phyloP scores from a whole-genome alignment of 169 alveolate genomes.

The Plasmodium ovale region DNA sequence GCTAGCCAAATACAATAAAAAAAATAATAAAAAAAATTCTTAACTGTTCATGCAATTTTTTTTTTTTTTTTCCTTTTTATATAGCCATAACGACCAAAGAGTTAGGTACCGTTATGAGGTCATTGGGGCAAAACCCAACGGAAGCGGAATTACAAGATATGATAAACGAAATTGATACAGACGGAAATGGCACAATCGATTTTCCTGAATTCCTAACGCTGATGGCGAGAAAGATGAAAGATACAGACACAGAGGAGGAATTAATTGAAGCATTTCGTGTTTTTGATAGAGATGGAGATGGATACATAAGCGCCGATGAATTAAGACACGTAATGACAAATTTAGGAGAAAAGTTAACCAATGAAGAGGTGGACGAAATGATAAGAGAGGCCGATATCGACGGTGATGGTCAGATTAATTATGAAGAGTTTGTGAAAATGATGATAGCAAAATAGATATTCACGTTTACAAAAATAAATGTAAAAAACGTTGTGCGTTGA shows the following conservation, averaged over 20 bases:
- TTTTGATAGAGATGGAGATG: conserved; percentile 98
- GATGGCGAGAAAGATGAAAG: conserved; percentile 99
- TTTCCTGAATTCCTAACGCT: conserved; percentile 99
- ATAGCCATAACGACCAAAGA: conserved; percentile 96
- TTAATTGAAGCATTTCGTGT: conserved; percentile 98
- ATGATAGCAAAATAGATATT: conserved; percentile 94
- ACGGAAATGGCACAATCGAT: conserved; percentile 96
- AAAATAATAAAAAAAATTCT: background rate
- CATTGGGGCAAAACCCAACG: conserved; percentile 97
- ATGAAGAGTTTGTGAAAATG: conserved; percentile 98
- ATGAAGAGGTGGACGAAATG: conserved; percentile 99
- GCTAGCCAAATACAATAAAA: conserved; percentile 15
- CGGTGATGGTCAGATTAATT: conserved; percentile 99
- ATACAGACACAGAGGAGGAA: conserved; percentile 99
- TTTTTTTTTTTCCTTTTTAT: conserved; percentile 29
- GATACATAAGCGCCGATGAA: conserved; percentile 99
- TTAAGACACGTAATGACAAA: conserved; percentile 99
- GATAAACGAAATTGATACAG: conserved; percentile 96
- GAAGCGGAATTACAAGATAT: conserved; percentile 97
- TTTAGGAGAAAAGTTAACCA: conserved; percentile 98
- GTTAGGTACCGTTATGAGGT: conserved; percentile 96
- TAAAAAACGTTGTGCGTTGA: too few relatives aligned
- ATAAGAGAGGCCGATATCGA: conserved; percentile 99
- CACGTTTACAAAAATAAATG: background rate
- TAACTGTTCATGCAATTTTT: conserved; percentile 8